These are phyloP conservation scores for Dictyostelium citrinum DNA, from an alignment of 78 protist genomes.

Conservation along the genomic window DNA sequence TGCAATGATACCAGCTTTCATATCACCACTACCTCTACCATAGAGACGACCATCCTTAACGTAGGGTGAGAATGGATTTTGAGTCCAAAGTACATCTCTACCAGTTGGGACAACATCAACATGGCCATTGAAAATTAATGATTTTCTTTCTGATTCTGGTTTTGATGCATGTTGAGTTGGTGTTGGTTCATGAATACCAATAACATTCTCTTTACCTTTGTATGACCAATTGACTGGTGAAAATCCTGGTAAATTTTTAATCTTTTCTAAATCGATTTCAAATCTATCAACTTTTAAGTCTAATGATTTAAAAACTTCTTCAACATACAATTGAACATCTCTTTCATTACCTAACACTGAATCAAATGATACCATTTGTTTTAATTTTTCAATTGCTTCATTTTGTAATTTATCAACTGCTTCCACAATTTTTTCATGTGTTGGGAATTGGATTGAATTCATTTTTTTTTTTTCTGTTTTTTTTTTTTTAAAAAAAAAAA, in stretches of 20 bases:
- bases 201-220: slow-evolving; percentile 61
- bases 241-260: slow-evolving; percentile 47
- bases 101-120: slow-evolving; percentile 75
- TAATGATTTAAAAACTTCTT: slow-evolving; percentile 32
- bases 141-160: neutral
- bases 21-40: slow-evolving; percentile 71
- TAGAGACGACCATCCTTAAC: slow-evolving; percentile 61
- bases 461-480: slow-evolving; percentile 3
- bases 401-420: slow-evolving; percentile 45
- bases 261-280: slow-evolving; percentile 5
- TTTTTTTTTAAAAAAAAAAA: neutral
- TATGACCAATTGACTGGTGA: slow-evolving; percentile 68
- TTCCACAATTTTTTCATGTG: slow-evolving; percentile 37
- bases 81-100: slow-evolving; percentile 40
- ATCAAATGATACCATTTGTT: slow-evolving; percentile 73
- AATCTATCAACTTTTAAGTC: slow-evolving; percentile 57
- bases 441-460: slow-evolving; percentile 24
- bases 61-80: slow-evolving; percentile 68
- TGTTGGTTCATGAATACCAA: slow-evolving; percentile 41
- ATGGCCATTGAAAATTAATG: slow-evolving; percentile 53
- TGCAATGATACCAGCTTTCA: slow-evolving; percentile 66
- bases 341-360: slow-evolving; percentile 56
- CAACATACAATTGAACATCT: slow-evolving; percentile 42
- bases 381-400: slow-evolving; percentile 64
- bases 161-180: neutral